Evolutionary conservation across 345 rosid species (phyloP), one percentile per base, ranked within the genome.

Genomic region (Arabidopsis suecica): DNA sequence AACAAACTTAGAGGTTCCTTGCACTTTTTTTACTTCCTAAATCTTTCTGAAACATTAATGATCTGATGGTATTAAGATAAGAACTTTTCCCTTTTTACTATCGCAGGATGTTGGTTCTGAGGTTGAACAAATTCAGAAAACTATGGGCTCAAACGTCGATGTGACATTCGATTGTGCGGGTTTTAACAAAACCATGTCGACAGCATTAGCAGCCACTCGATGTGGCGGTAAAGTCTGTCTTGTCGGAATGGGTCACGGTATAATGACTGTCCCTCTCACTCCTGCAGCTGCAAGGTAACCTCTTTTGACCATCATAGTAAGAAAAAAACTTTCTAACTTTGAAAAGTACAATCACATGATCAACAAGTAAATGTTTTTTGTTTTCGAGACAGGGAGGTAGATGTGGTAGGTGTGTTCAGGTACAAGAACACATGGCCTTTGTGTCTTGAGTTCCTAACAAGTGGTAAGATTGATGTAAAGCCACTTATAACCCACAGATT

Each of bases 141-240:
- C 87, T 33, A 87, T 90, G 89, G 94, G 89, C 3, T 64, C 85
- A 32, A 72, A 81, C 62, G 72, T 95, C 1, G 86, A 90, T 65
- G 96, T 89, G 68, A 90, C 84, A 72, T 92, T 95, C 33, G 96
- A 95, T 56, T 95, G 99, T 77, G 99, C 84, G 5, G 97, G 99
- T 28, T 90, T 86, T 75, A 72, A 82, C 84, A 95, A 92, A 82
- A 92, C 99, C 16, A 95, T 89, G 96, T 78, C 89, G 4, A 92
- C 98, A 0, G 93, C 99, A 32, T 73, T 92, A 72, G 77, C 76
- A 54, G 94, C 91, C 13, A 88, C 97, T 22, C 54, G 83, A 56
- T 59, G 96, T n/a, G 99, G 98, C 0, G 97, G 99, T 72, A 95
- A 86, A 82, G 98, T 92, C 50, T 95, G 99, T 81, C 96, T 90